These are phyloP conservation scores for Eimeria tenella DNA, from an alignment of 169 alveolate species.

Conservation along the genomic window DNA sequence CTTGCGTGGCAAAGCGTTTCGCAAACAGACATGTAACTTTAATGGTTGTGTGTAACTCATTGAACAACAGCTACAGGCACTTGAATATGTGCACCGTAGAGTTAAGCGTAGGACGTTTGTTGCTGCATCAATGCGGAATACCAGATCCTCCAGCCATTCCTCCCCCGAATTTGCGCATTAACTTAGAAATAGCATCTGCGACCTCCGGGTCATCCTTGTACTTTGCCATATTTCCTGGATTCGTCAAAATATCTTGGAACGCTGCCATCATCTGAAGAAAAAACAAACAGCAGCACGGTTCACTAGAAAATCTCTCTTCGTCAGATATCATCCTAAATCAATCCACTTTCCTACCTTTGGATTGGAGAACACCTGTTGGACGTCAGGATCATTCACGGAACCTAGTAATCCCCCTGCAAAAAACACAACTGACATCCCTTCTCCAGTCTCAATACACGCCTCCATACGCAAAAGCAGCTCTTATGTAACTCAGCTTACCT, in stretches of 20 bases:
- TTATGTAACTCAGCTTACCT: not conserved
- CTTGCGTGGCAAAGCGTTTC: not conserved
- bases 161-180: conserved; percentile 77
- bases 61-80: not conserved
- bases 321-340: not conserved
- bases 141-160: conserved; percentile 72
- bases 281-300: not conserved
- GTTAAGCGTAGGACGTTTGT: not conserved
- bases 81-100: too few species aligned
- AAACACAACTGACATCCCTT: not conserved
- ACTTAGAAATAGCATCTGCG: conserved; percentile 79
- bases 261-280: conserved; percentile 84
- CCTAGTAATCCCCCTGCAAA: conserved; percentile 72
- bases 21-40: conserved; percentile 14
- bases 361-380: conserved; percentile 70
- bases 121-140: conserved; percentile 23
- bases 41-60: conserved; percentile 10
- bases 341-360: conserved; percentile 69
- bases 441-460: not conserved
- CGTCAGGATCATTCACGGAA: conserved; percentile 78
- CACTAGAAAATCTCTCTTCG: not conserved
- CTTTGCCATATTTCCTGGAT: conserved; percentile 83
- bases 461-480: not conserved
- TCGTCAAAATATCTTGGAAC: conserved; percentile 84
- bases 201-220: conserved; percentile 85